Percentiles rank a stretch among this genome's conserved stretches.
These are phyloP conservation scores for Debaryomyces singareniensis DNA, from an alignment of 1,139 yeast species.

Conservation along the genomic window DNA sequence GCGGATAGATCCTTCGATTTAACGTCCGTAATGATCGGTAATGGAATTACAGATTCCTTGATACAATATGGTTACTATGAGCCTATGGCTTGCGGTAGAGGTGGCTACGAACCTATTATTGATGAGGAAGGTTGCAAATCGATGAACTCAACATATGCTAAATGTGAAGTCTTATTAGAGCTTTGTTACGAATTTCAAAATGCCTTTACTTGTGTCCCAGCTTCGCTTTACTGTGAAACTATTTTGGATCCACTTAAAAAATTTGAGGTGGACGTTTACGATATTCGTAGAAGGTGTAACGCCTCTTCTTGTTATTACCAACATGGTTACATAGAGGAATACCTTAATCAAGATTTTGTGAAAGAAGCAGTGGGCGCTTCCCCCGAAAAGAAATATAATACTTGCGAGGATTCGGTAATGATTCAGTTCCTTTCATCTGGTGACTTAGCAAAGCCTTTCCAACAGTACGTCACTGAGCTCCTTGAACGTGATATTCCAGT, in stretches of 20 bases:
- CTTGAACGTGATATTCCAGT: constrained; percentile 44
- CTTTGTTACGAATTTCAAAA: constrained; percentile 47
- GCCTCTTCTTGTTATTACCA: constrained; percentile 54
- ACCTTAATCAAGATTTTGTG: constrained; percentile 54
- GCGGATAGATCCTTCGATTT: constrained; percentile 64
- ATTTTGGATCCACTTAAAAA: constrained; percentile 46
- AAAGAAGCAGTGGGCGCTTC: constrained; percentile 56
- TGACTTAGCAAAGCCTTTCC: constrained; percentile 64
- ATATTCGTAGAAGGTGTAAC: constrained; percentile 57
- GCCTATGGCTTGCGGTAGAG: constrained; percentile 83
- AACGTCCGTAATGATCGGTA: constrained; percentile 70
- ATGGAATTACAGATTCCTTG: constrained; percentile 75
- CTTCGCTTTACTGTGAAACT: constrained; percentile 31
- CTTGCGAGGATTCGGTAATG: constrained; percentile 55
- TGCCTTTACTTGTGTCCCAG: constrained; percentile 49
- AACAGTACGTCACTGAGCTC: constrained; percentile 50
- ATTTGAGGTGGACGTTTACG: constrained; percentile 65
- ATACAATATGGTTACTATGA: constrained; percentile 63
- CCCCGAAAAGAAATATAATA: constrained; percentile 46
- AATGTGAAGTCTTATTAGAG: constrained; percentile 46
- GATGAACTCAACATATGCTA: constrained; percentile 48
- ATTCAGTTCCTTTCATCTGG: constrained; percentile 51
- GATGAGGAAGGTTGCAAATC: constrained; percentile 53
- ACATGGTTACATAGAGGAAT: constrained; percentile 48
- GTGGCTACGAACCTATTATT: constrained; percentile 67